Percentiles rank a stretch among this genome's conserved stretches.
These are phyloP conservation scores for Hypoxylon sp. DNA, from an alignment of 2,329 filamentous ascomycete genomes.

Conservation along the genomic window DNA sequence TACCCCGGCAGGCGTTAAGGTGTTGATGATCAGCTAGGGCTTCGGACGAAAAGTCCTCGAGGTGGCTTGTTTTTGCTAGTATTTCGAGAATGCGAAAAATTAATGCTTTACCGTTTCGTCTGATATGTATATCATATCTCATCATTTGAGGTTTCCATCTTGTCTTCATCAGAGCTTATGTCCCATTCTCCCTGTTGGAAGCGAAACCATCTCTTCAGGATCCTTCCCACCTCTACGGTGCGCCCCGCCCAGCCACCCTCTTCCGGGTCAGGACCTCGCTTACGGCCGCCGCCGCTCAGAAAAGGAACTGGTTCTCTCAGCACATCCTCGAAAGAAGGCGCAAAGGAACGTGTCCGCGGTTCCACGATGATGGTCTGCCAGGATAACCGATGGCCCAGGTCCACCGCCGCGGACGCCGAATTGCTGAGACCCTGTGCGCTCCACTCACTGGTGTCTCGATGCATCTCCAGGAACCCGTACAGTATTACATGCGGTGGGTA, in stretches of 20 bases:
- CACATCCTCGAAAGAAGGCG: slow-evolving; percentile 48
- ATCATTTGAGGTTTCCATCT: neutral
- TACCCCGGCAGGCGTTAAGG: slow-evolving; percentile 55
- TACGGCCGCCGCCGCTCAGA: slow-evolving; percentile 64
- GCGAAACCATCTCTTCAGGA: slow-evolving; percentile 73
- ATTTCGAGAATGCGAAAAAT: slow-evolving; percentile 8
- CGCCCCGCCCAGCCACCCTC: slow-evolving; percentile 66
- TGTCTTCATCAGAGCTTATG: slow-evolving; percentile 22
- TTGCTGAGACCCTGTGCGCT: slow-evolving; percentile 75
- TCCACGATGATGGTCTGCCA: slow-evolving; percentile 60
- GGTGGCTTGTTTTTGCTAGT: slow-evolving; percentile 2
- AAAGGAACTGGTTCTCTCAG: slow-evolving; percentile 66
- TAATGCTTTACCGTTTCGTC: slow-evolving; percentile 16
- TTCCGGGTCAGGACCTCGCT: slow-evolving; percentile 52
- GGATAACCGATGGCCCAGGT: slow-evolving; percentile 60
- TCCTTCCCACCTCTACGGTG: slow-evolving; percentile 63
- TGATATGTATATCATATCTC: neutral
- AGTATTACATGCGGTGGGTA: slow-evolving; percentile 61
- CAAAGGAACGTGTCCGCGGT: slow-evolving; percentile 42
- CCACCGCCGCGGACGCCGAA: slow-evolving; percentile 69
- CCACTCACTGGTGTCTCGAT: slow-evolving; percentile 75
- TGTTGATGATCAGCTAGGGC: slow-evolving; percentile 24
- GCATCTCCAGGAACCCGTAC: slow-evolving; percentile 71
- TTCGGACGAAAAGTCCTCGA: slow-evolving; percentile 12
- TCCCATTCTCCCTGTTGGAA: slow-evolving; percentile 55